Evolutionary conservation across 2,329 filamentous ascomycete genomes (phyloP).

Genomic region (Neoscytalidium dimidiatum): DNA sequence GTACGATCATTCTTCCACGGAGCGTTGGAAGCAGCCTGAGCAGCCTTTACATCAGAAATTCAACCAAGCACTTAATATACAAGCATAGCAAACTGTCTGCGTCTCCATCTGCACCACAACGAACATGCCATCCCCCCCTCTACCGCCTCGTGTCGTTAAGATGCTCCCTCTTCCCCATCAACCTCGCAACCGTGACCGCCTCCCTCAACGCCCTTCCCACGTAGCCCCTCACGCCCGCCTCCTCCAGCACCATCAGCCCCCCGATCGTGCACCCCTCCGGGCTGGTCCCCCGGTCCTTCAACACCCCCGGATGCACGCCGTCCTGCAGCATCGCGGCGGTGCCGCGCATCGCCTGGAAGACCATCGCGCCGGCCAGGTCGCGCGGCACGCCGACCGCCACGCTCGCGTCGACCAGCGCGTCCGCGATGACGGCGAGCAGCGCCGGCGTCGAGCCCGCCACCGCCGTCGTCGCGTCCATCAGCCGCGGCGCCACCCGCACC

Average conservation of each 20-base stretch:
- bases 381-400: conserved; percentile 33
- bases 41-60: background rate
- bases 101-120: background rate
- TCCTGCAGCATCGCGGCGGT: conserved; percentile 33
- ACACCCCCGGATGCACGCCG: conserved; percentile 30
- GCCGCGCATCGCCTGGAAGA: conserved; percentile 36
- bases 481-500: conserved; percentile 25
- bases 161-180: conserved; percentile 43
- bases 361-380: conserved; percentile 29
- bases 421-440: conserved; percentile 34
- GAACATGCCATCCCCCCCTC: too few relatives aligned
- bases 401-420: conserved; percentile 34
- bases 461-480: conserved; percentile 34
- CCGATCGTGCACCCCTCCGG: conserved; percentile 37
- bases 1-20: conserved; percentile 27
- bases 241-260: conserved; percentile 36
- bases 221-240: conserved; percentile 30
- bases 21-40: background rate
- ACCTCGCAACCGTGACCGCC: conserved; percentile 48
- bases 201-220: conserved; percentile 46
- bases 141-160: conserved; percentile 45
- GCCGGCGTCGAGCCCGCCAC: conserved; percentile 34
- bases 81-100: background rate
- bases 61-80: background rate
- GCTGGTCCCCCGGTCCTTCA: conserved; percentile 34